Evolutionary conservation across 1,284 basidiomycete species (phyloP).

Genomic region (Xerocomus cyaneibrunnescens): DNA sequence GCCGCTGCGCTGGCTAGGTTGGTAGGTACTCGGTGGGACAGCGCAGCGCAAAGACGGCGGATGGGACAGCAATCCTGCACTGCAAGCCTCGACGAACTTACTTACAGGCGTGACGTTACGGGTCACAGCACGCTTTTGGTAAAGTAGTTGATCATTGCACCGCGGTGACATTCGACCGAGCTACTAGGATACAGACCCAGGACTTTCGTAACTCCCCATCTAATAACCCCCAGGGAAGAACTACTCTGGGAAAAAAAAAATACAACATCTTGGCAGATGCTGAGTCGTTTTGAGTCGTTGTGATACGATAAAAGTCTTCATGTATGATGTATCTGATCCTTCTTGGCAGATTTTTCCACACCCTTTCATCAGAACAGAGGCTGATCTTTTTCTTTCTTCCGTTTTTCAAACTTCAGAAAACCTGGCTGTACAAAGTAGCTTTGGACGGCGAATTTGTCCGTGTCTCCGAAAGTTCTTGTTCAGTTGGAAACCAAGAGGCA

Average conservation of each 20-base stretch:
- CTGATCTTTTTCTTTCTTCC: not conserved
- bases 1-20: conserved; percentile 6
- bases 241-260: too few species aligned
- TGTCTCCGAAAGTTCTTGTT: not conserved
- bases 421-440: not conserved
- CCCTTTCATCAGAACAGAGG: not conserved
- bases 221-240: not conserved
- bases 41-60: conserved; percentile 22
- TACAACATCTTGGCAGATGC: too few species aligned
- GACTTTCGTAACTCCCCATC: not conserved
- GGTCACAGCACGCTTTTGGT: conserved; percentile 34
- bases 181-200: not conserved
- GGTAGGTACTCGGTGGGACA: conserved; percentile 10
- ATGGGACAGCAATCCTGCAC: conserved; percentile 33
- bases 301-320: too few species aligned
- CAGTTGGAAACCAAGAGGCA: conserved; percentile 1
- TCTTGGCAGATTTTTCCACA: not conserved
- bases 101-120: conserved; percentile 39
- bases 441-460: not conserved
- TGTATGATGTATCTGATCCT: not conserved
- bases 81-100: conserved; percentile 35
- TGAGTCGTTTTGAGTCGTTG: too few species aligned
- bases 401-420: not conserved
- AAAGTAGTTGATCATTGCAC: conserved; percentile 37
- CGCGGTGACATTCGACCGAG: conserved; percentile 19